These are phyloP conservation scores for Pythium biforme DNA, from an alignment of 352 stramenopile genomes.

Conservation along the genomic window DNA sequence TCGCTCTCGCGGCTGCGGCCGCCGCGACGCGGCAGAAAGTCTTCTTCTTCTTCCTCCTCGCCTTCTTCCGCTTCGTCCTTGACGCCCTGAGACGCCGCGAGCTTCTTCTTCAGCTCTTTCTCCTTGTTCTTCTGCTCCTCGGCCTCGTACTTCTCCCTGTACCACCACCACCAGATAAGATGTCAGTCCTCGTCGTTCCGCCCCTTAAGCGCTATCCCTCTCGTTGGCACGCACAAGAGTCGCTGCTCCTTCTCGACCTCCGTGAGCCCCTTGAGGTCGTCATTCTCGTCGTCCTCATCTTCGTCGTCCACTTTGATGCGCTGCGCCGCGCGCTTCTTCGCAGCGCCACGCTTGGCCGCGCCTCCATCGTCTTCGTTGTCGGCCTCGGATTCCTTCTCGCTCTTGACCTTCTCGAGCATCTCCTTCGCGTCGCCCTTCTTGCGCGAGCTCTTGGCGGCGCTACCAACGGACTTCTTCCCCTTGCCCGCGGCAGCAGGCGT, in stretches of 20 bases:
- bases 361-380: constrained; percentile 51
- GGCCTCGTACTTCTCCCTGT: constrained; percentile 80
- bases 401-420: constrained; percentile 38
- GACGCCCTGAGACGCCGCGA: constrained; percentile 58
- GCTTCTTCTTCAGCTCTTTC: constrained; percentile 75
- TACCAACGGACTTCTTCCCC: constrained; percentile 23
- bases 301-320: constrained; percentile 44
- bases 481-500: constrained; percentile 20
- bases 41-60: constrained; percentile 49
- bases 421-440: constrained; percentile 37
- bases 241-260: constrained; percentile 88
- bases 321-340: constrained; percentile 34
- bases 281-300: constrained; percentile 51
- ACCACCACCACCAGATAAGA: background rate
- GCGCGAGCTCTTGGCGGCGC: constrained; percentile 21
- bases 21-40: constrained; percentile 46
- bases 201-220: too few species aligned
- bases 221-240: constrained; percentile 44
- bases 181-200: background rate
- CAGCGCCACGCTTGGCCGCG: constrained; percentile 20
- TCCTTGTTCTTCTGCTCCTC: constrained; percentile 84
- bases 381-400: constrained; percentile 50
- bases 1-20: constrained; percentile 65
- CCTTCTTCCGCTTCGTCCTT: constrained; percentile 39
- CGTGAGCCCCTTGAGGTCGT: constrained; percentile 70